phyloP scores from a whole-genome alignment of 2,329 filamentous ascomycete genomes.

The Colletotrichum limetticola region DNA sequence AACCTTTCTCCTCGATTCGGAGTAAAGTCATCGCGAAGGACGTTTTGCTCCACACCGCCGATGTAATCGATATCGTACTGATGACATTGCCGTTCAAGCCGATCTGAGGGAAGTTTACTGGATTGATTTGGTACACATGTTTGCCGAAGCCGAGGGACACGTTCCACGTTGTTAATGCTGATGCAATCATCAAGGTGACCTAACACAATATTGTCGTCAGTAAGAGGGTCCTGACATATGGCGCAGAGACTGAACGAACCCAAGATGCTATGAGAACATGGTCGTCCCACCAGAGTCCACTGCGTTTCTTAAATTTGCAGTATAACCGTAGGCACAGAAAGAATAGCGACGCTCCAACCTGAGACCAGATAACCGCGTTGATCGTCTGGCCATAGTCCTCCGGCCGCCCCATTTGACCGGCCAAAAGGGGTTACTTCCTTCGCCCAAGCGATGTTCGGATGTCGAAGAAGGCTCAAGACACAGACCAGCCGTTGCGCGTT shows the following conservation, averaged over 20 bases:
- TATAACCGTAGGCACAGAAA: conserved; percentile 39
- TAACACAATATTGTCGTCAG: not conserved
- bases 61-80: conserved; percentile 45
- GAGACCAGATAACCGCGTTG: conserved; percentile 36
- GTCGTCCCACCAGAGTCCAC: conserved; percentile 43
- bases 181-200: conserved; percentile 13
- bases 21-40: conserved; percentile 51
- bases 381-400: conserved; percentile 31
- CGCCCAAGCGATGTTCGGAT: not conserved
- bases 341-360: conserved; percentile 33
- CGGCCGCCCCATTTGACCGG: conserved; percentile 26
- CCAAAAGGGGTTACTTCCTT: not conserved
- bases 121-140: conserved; percentile 31
- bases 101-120: conserved; percentile 20
- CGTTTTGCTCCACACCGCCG: conserved; percentile 49
- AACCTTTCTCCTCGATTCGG: conserved; percentile 42
- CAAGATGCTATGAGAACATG: conserved; percentile 40
- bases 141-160: conserved; percentile 36
- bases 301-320: conserved; percentile 39
- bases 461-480: not conserved
- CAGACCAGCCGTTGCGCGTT: conserved; percentile 20
- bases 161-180: not conserved
- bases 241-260: conserved; percentile 25
- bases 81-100: conserved; percentile 41
- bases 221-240: not conserved